phyloP scores from a whole-genome alignment of 768 basidiomycete species.

The Plicaturopsis crispa region DNA sequence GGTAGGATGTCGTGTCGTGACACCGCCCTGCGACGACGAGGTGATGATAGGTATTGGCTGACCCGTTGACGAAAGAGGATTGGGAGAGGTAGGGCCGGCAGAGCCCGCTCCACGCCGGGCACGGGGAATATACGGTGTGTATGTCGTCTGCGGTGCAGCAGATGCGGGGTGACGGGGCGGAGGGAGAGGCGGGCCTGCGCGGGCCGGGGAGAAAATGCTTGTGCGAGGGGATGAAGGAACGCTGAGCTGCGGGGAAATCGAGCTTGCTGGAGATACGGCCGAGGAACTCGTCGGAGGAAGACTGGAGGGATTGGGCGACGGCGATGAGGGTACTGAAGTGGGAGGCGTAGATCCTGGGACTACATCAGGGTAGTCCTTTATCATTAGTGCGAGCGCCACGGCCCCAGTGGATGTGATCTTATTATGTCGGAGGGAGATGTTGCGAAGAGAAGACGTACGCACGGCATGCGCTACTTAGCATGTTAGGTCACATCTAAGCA shows the following conservation, averaged over 20 bases:
- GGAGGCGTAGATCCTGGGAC: conserved; percentile 33
- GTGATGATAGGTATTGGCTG: conserved; percentile 66
- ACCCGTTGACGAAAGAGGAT: conserved; percentile 32
- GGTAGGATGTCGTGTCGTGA: conserved; percentile 37
- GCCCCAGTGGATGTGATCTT: conserved; percentile 79
- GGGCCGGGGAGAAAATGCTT: background rate
- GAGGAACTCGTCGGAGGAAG: background rate
- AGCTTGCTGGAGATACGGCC: background rate
- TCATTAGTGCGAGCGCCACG: conserved; percentile 92
- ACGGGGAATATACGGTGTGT: conserved; percentile 78
- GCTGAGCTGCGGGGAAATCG: background rate
- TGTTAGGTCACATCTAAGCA: no score
- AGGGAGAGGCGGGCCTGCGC: conserved; percentile 2
- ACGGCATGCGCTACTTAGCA: conserved; percentile 79
- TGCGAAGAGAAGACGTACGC: conserved; percentile 74
- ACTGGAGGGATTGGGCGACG: background rate
- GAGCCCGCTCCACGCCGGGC: conserved; percentile 36
- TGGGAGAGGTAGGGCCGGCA: conserved; percentile 16
- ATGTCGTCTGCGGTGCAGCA: conserved; percentile 49
- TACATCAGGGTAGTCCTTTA: conserved; percentile 89
- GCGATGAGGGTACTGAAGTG: conserved; percentile 6
- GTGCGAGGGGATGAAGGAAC: conserved; percentile 3
- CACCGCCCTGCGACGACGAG: conserved; percentile 36
- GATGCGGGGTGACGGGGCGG: conserved; percentile 7
- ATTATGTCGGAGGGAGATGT: conserved; percentile 88